Base-by-base conservation (phyloP, 805 yeast genomes). In the Hemisphaericaspora nanyangensis region DNA sequence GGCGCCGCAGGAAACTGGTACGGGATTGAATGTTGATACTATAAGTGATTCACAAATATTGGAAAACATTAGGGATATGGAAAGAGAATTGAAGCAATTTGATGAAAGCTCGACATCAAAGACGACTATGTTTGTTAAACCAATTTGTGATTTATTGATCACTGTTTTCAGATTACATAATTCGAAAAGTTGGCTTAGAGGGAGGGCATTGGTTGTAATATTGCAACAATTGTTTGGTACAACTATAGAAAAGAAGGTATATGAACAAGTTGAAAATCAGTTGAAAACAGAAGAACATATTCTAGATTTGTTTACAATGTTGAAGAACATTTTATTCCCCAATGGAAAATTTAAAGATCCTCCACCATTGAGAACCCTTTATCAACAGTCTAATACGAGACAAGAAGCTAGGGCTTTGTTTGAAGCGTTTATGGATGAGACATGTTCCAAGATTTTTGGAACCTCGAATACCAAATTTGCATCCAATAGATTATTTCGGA, bases 151-250 rank as follows among this genome's bases (percentile, higher is more conserved):
- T 46, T 55, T 87, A 8, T 72, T 89, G 37, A 73, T 86, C 15
- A 68, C 82, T 0, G 52, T 88, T 1, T 90, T 90, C 59, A 79
- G 85, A 22, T 59, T 86, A 17, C 76, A 78, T 38, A 70, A 66
- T 13, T 71, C 85, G 1, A 79, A 78, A 34, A 77, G 79, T 34
- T 87, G 96, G 95, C 60, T 90, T 1, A 66, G 95, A 38, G 97
- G 96, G 0, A 68, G 89, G 31, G 96, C 96, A 0, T 68, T 88
- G 7, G 72, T 89, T 28, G 79, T 88, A 5, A 77, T 90, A 3
- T 62, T 90, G 38, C 96, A 89, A 57, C 96, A 88, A 55, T 59
- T 90, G 1, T 70, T 90, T 28, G 97, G 97, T 0, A 85, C 91
- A 2, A 84, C 96, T 0, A 82, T 90, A 37, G 96, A 90, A 53